Base-by-base conservation (phyloP, 225 moss, liverwort and hornwort genomes). In the Climacium dendroides region DNA sequence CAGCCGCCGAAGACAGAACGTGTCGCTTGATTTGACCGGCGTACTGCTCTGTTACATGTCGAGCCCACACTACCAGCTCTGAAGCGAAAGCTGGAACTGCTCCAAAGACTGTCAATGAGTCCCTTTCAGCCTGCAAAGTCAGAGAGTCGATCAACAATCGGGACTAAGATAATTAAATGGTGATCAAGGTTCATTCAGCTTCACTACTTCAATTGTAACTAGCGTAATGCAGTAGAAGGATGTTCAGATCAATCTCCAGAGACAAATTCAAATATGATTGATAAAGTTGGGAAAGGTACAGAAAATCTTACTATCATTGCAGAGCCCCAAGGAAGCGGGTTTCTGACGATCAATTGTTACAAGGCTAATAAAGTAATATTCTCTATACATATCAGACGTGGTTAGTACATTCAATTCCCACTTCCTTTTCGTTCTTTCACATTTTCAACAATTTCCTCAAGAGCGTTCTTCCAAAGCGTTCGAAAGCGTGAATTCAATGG, bases 31-130 rank as follows among this genome's bases (percentile, higher is more conserved):
- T 92, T 84, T 94, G 92, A 75, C 81, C 64, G 50, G 96, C 96
- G 81, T 93, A 97, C 47, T 87, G 72, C 85, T 94, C 91, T 76
- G 96, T 94, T 82, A 95, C 82, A 58, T 79, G 89, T 73, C 94
- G 94, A 74, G 98, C 97, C 98, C 98, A 98, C 45, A 97, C 91
- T 79, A 98, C 94, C 11, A 93, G 90, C 90, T 97, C 95, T 50
- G 97, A 96, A 37, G 98, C 94, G 52, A 93, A 97, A 61, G 91
- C 87, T 73, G 97, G 94, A 37, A 94, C 87, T 71, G 94, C 95
- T 64, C 97, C 97, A 90, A 98, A 97, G 37, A 96, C 96, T 43
- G 87, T 66, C 28, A 90, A 70, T 13, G 98, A 97, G 85, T 98
- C 95, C 73, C 93, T 91, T 72, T 87, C 89, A 52, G 97, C 97